phyloP scores from a whole-genome alignment of 2,329 filamentous ascomycete genomes.

The Sporothrix schenckii region DNA sequence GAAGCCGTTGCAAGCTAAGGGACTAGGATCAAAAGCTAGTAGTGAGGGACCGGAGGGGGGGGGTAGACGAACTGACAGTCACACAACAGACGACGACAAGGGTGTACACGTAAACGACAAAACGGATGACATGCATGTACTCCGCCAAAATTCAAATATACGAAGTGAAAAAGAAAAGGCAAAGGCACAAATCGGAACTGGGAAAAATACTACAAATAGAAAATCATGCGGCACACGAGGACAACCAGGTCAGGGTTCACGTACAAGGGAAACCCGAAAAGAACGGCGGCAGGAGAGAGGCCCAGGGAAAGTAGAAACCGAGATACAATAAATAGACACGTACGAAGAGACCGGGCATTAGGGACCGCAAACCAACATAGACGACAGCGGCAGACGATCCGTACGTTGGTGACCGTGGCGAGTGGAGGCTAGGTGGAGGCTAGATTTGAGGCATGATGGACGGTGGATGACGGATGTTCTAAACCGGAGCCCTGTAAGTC shows the following conservation, averaged over 20 bases:
- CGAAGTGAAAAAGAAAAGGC: neutral
- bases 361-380: conserved; percentile 3
- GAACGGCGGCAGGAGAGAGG: neutral
- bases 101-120: neutral
- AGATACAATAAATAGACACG: neutral
- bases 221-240: neutral
- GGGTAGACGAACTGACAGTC: conserved; percentile 9
- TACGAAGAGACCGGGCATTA: neutral
- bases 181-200: neutral
- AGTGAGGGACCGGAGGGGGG: neutral
- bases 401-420: neutral
- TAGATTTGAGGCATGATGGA: neutral
- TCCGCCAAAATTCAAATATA: neutral
- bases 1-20: conserved; percentile 19
- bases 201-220: conserved; percentile 2
- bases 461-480: neutral
- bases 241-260: neutral
- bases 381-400: conserved; percentile 19
- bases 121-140: too few relatives aligned
- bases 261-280: neutral
- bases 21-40: neutral
- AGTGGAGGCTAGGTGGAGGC: conserved; percentile 3
- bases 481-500: neutral
- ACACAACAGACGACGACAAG: conserved; percentile 17
- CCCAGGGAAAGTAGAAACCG: neutral